Evolutionary conservation across 2,329 filamentous ascomycete genomes (phyloP), one percentile per base, ranked within the genome.

Genomic region (Diaporthe aspalathi): DNA sequence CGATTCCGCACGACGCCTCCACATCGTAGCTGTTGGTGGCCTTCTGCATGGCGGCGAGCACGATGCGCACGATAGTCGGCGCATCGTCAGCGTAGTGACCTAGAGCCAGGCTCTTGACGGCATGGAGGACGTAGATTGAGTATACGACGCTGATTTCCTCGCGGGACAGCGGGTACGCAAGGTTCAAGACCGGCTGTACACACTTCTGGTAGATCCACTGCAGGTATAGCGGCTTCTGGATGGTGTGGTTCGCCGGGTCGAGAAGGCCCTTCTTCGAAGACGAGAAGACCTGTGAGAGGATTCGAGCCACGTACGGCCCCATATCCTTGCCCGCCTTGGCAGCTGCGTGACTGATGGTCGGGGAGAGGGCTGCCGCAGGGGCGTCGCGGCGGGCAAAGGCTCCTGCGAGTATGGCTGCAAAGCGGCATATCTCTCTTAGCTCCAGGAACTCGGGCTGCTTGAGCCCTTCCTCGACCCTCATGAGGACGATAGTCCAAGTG

Each of bases 81-180:
- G 83, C 79, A 62, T 90, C 87, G 20, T 85, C 83, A 53, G 88
- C 83, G 76, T 88, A 90, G 22, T 88, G 83, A 2, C 81, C 76
- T 67, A 85, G 88, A 22, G 79, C 79, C 70, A 89, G 83, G 75
- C 88, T 83, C 72, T 82, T 84, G 9, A 88, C 79, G 57, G 87
- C 81, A 0, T 84, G 79, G 6, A 90, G 80, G 7, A 85, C 81
- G 3, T 83, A 84, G 72, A 84, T 85, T 3, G 67, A 68, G 45
- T 56, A 50, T 4, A 49, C 32, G 22, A 50, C 43, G 45, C 43
- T 68, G 73, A 57, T 76, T 68, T 29, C 74, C 74, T 40, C 76
- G 72, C 67, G 74, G 22, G 20, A 75, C 32, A 66, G 73, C 1
- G 82, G 82, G 47, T 84, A 81, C 11, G 87, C 86, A 3, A 78